Conservation (phyloP, 1,284 basidiomycete species). For the Ustilago vetiveriae region DNA sequence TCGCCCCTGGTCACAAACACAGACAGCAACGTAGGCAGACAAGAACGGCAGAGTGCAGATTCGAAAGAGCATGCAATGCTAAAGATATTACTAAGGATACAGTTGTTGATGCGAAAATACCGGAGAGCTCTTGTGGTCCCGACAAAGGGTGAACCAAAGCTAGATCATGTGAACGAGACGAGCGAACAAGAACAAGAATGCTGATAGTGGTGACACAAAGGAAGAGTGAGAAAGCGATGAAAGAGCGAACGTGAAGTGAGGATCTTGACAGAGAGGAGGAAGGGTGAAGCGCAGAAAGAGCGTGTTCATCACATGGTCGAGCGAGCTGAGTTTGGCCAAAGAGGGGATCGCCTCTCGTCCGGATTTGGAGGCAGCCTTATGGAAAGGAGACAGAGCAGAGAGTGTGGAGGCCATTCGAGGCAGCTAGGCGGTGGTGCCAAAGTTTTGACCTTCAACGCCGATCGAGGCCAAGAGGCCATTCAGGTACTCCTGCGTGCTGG, state of each 20-base stretch:
- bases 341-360: too few relatives aligned
- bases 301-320: too few relatives aligned
- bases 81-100: conserved; percentile 21
- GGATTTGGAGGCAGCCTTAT: too few relatives aligned
- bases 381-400: neutral
- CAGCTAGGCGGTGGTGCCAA: conserved; percentile 11
- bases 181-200: too few relatives aligned
- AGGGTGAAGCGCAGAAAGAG: neutral
- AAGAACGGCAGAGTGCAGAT: neutral
- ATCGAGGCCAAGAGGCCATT: conserved; percentile 46
- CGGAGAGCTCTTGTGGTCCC: too few relatives aligned
- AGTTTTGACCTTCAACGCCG: conserved; percentile 41
- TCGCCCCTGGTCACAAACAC: neutral
- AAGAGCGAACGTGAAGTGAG: neutral
- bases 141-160: too few relatives aligned
- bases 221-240: neutral
- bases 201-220: too few relatives aligned
- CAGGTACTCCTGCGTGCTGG: conserved; percentile 43
- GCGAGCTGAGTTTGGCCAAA: too few relatives aligned
- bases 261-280: neutral
- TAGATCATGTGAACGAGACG: too few relatives aligned
- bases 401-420: neutral
- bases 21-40: neutral
- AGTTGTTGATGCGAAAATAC: conserved; percentile 7
- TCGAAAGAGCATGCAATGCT: conserved; percentile 15